phyloP scores from a whole-genome alignment of 2,329 filamentous ascomycete species.

The Pseudogymnoascus sp. region DNA sequence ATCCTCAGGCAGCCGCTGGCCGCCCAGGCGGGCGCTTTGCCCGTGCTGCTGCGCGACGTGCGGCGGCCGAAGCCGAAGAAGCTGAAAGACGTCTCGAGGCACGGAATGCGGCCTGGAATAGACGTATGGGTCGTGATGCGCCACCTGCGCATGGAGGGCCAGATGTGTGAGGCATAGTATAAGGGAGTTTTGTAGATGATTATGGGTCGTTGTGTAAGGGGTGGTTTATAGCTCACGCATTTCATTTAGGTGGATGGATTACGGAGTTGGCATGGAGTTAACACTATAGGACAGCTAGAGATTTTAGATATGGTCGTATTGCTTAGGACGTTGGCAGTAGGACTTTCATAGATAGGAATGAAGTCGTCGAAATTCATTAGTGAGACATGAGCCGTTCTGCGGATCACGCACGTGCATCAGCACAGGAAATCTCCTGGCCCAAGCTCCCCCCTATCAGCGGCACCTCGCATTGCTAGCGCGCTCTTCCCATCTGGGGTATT shows the following conservation, averaged over 20 bases:
- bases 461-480: neutral
- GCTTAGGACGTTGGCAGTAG: too few relatives aligned
- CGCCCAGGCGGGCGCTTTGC: neutral
- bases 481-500: neutral
- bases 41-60: neutral
- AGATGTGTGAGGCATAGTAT: neutral
- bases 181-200: neutral
- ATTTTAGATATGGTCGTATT: neutral
- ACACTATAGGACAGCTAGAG: neutral
- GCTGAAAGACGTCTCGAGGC: neutral
- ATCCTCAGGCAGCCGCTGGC: neutral
- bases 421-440: neutral
- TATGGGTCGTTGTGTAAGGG: neutral
- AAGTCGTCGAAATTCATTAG: neutral
- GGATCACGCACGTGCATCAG: neutral
- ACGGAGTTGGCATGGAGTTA: neutral
- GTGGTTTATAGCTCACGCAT: neutral
- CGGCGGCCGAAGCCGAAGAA: neutral
- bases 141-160: neutral
- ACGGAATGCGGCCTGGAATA: conserved; percentile 4
- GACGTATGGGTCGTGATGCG: neutral
- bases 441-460: conserved; percentile 6
- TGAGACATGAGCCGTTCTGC: neutral
- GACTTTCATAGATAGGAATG: neutral
- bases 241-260: neutral